phyloP scores from a whole-genome alignment of 2,329 filamentous ascomycete genomes.

The Dactylonectria estremocensis region DNA sequence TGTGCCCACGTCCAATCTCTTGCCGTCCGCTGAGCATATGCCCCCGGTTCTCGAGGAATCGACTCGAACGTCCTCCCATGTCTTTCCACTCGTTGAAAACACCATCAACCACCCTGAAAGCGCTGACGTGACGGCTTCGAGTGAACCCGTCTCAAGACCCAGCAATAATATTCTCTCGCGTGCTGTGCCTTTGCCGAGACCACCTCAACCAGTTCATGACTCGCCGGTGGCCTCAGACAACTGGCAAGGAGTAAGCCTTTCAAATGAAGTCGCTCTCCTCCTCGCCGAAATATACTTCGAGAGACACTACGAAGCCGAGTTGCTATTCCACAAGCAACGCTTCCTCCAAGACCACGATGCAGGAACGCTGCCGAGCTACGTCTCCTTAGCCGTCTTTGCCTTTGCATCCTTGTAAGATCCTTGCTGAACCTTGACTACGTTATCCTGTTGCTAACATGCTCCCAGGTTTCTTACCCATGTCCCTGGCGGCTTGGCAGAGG shows the following conservation, averaged over 20 bases:
- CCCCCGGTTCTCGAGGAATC: background rate
- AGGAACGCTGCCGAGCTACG: background rate
- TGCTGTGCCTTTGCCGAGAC: background rate
- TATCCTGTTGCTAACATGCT: background rate
- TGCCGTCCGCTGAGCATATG: background rate
- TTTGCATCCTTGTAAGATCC: background rate
- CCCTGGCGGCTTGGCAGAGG: background rate
- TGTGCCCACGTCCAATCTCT: background rate
- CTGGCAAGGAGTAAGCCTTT: background rate
- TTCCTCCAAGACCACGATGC: background rate
- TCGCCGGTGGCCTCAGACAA: background rate
- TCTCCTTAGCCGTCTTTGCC: background rate
- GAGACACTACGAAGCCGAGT: background rate
- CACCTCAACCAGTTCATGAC: background rate
- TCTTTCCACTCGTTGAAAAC: background rate
- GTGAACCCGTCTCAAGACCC: background rate
- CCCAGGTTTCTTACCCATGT: background rate
- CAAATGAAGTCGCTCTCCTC: background rate
- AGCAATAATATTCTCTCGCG: background rate
- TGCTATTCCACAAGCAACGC: background rate
- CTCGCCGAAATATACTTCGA: slow-evolving; percentile 2
- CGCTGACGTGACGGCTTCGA: background rate
- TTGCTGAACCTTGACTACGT: background rate
- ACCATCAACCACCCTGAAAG: background rate
- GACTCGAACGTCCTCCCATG: background rate